Conservation (phyloP, 164 flowering plant genomes). For the Taxillus chinensis region DNA sequence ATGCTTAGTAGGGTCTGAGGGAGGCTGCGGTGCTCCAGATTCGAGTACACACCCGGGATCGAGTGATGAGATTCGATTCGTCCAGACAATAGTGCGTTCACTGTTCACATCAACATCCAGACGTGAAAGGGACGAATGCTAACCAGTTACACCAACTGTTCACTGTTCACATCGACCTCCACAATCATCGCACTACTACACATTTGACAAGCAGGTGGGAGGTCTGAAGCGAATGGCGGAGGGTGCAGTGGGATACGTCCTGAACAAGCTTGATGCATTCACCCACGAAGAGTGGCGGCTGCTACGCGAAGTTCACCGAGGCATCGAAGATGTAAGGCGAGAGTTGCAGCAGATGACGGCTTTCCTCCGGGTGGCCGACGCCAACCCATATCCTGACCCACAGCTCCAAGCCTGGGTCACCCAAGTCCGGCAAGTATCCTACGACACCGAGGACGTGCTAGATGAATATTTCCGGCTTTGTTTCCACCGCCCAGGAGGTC, state of each 20-base stretch:
- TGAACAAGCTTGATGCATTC: slow-evolving; percentile 21
- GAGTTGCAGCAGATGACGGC: slow-evolving; percentile 31
- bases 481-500: not conserved
- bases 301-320: slow-evolving; percentile 13
- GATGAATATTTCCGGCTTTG: slow-evolving; percentile 22
- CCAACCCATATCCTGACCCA: slow-evolving; percentile 15
- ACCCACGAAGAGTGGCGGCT: slow-evolving; percentile 13
- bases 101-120: no score
- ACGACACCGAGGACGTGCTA: slow-evolving; percentile 21
- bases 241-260: slow-evolving; percentile 22
- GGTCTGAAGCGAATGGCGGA: slow-evolving; percentile 23
- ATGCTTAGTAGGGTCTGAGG: no score
- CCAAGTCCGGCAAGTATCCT: slow-evolving; percentile 27
- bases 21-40: no score
- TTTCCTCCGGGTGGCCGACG: slow-evolving; percentile 29
- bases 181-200: no score
- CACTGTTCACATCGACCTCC: no score
- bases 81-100: no score
- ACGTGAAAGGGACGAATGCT: no score
- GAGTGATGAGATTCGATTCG: no score
- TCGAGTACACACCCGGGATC: no score
- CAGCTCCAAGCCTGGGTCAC: slow-evolving; percentile 24
- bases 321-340: slow-evolving; percentile 21
- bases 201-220: no score
- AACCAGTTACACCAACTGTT: no score